Conservation (phyloP, 2,329 filamentous ascomycete genomes). For the Exophiala viscosa region DNA sequence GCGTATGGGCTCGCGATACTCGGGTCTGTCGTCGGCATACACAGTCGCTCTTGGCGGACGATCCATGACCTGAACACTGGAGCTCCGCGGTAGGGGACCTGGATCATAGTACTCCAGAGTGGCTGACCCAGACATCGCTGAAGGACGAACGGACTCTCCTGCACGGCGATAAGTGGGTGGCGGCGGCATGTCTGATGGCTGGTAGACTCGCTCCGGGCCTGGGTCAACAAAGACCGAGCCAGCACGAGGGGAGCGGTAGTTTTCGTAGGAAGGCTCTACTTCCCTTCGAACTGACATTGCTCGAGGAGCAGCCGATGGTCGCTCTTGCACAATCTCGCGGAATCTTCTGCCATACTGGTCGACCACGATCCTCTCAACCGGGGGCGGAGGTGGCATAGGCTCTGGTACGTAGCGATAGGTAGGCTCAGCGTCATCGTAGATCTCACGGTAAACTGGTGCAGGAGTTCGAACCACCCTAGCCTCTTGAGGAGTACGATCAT, state of each 20-base stretch:
- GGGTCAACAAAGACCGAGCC: constrained; percentile 41
- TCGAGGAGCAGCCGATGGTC: constrained; percentile 33
- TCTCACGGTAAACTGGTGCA: constrained; percentile 37
- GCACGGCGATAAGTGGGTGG: constrained; percentile 40
- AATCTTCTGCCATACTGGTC: constrained; percentile 84
- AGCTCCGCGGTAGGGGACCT: constrained; percentile 31
- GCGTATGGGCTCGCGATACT: constrained; percentile 56
- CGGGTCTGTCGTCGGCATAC: constrained; percentile 63
- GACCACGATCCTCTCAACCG: constrained; percentile 66
- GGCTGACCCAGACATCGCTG: constrained; percentile 7
- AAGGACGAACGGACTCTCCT: constrained; percentile 35
- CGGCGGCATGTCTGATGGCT: constrained; percentile 43
- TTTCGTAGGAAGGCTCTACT: constrained; percentile 20
- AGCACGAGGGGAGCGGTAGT: constrained; percentile 31
- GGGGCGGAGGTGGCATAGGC: constrained; percentile 45
- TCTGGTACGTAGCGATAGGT: constrained; percentile 41
- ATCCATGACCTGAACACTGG: constrained; percentile 42
- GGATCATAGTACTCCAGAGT: constrained; percentile 31
- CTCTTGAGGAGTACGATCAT: constrained; percentile 38
- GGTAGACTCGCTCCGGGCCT: constrained; percentile 39
- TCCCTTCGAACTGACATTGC: constrained; percentile 26
- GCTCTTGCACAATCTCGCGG: constrained; percentile 51
- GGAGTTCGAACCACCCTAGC: constrained; percentile 41
- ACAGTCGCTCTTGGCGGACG: constrained; percentile 36
- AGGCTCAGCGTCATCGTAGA: constrained; percentile 43